Percentiles rank a stretch among this genome's conserved stretches.
Conservation (phyloP, 2,329 filamentous ascomycete species). For the Pezicula carpinea region DNA sequence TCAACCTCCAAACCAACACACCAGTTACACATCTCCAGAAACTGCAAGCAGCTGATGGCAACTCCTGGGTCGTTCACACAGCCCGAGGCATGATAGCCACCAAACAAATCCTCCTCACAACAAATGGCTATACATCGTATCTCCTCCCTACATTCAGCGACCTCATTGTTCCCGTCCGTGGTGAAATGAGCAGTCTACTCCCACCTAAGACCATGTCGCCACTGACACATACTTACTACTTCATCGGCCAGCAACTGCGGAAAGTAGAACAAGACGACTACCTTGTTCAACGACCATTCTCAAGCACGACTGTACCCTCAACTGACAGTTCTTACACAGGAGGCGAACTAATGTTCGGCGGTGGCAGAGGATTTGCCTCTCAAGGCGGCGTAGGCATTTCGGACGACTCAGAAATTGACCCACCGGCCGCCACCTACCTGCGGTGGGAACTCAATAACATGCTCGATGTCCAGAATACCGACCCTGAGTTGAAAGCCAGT, state of each 20-base stretch:
- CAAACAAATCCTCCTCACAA: constrained; percentile 66
- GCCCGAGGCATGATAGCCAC: constrained; percentile 60
- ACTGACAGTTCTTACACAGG: constrained; percentile 16
- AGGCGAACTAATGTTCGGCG: constrained; percentile 65
- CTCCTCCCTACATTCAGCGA: constrained; percentile 65
- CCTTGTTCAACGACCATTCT: constrained; percentile 60
- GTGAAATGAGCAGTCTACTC: constrained; percentile 63
- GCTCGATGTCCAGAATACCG: constrained; percentile 27
- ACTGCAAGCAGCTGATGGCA: constrained; percentile 9
- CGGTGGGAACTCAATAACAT: constrained; percentile 20
- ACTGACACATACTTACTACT: constrained; percentile 44
- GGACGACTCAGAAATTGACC: constrained; percentile 55
- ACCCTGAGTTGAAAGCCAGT: constrained; percentile 39
- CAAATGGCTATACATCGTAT: constrained; percentile 78
- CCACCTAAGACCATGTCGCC: constrained; percentile 42
- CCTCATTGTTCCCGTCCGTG: constrained; percentile 72
- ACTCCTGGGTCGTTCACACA: constrained; percentile 60
- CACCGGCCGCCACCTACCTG: constrained; percentile 30
- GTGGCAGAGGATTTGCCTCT: constrained; percentile 53
- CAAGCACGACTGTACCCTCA: constrained; percentile 13
- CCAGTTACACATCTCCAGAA: constrained; percentile 50
- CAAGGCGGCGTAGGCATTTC: constrained; percentile 53
- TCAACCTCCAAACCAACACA: constrained; percentile 74
- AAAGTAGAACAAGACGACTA: constrained; percentile 60
- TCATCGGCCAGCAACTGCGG: constrained; percentile 45